A percentile compares a stretch with the other conserved stretches of the same genome.
Conservation (phyloP, 805 yeast genomes). For the Ogataea pignaliae region DNA sequence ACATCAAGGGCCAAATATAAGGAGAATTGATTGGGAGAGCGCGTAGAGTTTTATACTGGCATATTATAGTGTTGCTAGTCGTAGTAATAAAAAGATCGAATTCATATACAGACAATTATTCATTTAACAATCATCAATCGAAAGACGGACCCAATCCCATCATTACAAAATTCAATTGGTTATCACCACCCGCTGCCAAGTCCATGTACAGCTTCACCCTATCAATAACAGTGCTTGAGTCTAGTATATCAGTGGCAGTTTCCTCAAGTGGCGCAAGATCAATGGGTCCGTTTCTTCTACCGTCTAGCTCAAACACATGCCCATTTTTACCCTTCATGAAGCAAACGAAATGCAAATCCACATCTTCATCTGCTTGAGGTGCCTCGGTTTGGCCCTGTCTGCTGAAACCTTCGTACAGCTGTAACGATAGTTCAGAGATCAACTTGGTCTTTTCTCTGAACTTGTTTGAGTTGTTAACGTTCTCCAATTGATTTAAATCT, state of each 20-base stretch:
- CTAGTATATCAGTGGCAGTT: conserved; percentile 44
- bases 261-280: conserved; percentile 41
- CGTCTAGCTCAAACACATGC: conserved; percentile 80
- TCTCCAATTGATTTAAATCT: conserved; percentile 4
- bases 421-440: conserved; percentile 21
- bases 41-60: too few relatives aligned
- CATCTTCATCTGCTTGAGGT: conserved; percentile 51
- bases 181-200: conserved; percentile 55
- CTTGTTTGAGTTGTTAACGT: conserved; percentile 17
- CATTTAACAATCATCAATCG: conserved; percentile 25
- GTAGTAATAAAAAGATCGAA: too few relatives aligned
- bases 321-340: conserved; percentile 53
- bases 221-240: conserved; percentile 42
- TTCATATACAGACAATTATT: too few relatives aligned
- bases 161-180: conserved; percentile 64
- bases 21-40: not conserved
- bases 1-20: conserved; percentile 84
- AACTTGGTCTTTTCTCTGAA: conserved; percentile 24
- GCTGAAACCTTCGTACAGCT: conserved; percentile 40
- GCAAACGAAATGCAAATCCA: conserved; percentile 74
- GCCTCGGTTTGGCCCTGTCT: conserved; percentile 62
- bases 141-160: conserved; percentile 66
- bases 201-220: conserved; percentile 67
- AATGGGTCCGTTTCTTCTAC: conserved; percentile 75
- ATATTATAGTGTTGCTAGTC: too few relatives aligned